Evolutionary conservation across 2,329 filamentous ascomycete genomes (phyloP), one percentile per base, ranked within the genome.

Genomic region (Cercospora janseana): DNA sequence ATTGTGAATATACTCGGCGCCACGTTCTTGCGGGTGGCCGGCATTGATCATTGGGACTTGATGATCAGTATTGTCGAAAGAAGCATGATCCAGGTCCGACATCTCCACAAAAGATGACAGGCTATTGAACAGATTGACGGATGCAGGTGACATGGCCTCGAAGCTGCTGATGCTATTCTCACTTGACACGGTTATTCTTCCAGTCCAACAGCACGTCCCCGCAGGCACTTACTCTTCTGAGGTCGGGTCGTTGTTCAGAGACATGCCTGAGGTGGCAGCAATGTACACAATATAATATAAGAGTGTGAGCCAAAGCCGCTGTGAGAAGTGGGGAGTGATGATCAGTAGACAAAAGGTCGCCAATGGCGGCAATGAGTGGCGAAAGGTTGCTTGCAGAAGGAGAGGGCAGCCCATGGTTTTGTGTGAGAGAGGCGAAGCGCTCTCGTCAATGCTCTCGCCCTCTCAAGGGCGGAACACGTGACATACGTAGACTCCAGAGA

Each of bases 351-450:
- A n/a, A n/a, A n/a, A n/a, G n/a, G 21, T 26, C 18, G 20, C 35
- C 35, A 40, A 40, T 40, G 18, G 35, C n/a, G 9, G 6, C 26
- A 8, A 13, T 20, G 20, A 40, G 35, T 40, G 35, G 12, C 35
- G 20, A 40, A 23, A 23, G 20, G 35, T 20, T 40, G 35, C 23
- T 20, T 20, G 20, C 20, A 38, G 12, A 13, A 21, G 24, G 6
- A 38, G 35, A 13, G 26, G 16, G n/a, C 2, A 23, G 26, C 35
- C 26, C 35, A 40, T 23, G 21, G 20, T 40, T 38, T 40, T 40
- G 29, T n/a, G n/a, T n/a, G 16, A 32, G 29, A 29, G 35, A 24
- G 35, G 35, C 35, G 35, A 40, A 40, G 35, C 21, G n/a, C 5
- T n/a, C n/a, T n/a, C n/a, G n/a, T n/a, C n/a, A n/a, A n/a, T n/a